Conservation (phyloP, 1,139 yeast genomes). For the Debaryomyces coudertii region DNA sequence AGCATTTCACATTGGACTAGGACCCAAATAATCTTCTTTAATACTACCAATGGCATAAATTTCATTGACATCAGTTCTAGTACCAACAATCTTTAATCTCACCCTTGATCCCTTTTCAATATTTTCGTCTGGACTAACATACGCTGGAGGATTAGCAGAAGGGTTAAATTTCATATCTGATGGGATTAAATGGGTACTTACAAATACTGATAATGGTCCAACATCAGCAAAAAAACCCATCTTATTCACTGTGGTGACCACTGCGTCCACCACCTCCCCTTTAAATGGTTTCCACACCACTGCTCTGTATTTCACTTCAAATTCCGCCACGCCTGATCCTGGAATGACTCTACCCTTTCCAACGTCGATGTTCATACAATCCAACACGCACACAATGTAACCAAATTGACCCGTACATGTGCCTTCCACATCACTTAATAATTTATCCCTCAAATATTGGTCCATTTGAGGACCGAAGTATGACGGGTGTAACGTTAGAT, state of each 20-base stretch:
- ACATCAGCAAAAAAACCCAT: constrained; percentile 99
- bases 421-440: constrained; percentile 95
- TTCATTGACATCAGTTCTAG: constrained; percentile 95
- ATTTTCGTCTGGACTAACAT: constrained; percentile 91
- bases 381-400: constrained; percentile 92
- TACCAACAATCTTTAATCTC: constrained; percentile 94
- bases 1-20: constrained; percentile 48
- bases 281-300: constrained; percentile 98
- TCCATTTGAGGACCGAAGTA: constrained; percentile 98
- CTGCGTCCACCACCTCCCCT: constrained; percentile 97
- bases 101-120: constrained; percentile 93
- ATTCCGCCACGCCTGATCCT: constrained; percentile 90
- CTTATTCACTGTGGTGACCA: constrained; percentile 90
- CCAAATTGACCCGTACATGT: constrained; percentile 99
- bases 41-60: constrained; percentile 97
- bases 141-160: constrained; percentile 98
- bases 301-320: constrained; percentile 93
- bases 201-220: constrained; percentile 94
- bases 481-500: constrained; percentile 93
- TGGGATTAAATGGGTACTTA: constrained; percentile 92
- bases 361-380: constrained; percentile 91
- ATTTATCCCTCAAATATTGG: constrained; percentile 84
- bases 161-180: constrained; percentile 94
- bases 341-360: constrained; percentile 94
- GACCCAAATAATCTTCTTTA: constrained; percentile 95